Conservation (phyloP, 2,329 filamentous ascomycete species). For the Beauveria rudraprayagi region DNA sequence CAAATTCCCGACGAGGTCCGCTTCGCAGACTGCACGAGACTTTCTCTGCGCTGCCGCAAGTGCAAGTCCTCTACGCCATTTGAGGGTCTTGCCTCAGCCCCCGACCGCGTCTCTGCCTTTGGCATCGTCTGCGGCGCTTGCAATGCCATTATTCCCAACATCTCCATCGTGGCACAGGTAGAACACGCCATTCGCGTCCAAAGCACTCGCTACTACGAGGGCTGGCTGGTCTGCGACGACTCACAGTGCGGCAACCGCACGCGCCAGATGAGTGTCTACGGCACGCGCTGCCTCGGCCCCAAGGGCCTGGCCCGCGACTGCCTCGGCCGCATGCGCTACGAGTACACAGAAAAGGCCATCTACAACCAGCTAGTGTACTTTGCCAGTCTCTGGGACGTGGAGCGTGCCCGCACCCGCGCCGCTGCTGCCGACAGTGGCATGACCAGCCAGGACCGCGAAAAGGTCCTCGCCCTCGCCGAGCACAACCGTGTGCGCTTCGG, state of each 20-base stretch:
- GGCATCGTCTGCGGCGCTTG: constrained; percentile 72
- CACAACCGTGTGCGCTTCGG: constrained; percentile 75
- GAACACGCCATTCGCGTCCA: constrained; percentile 74
- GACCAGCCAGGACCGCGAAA: constrained; percentile 50
- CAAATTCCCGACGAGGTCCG: constrained; percentile 88
- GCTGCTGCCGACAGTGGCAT: constrained; percentile 39
- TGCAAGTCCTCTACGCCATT: constrained; percentile 70
- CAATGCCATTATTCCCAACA: constrained; percentile 52
- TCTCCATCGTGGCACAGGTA: constrained; percentile 77
- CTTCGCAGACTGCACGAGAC: constrained; percentile 71
- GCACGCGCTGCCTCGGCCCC: constrained; percentile 79
- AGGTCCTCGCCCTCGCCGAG: constrained; percentile 64
- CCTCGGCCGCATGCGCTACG: constrained; percentile 78
- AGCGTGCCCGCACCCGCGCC: constrained; percentile 58
- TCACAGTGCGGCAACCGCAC: constrained; percentile 78
- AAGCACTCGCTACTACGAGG: constrained; percentile 82
- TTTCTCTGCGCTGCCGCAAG: constrained; percentile 70
- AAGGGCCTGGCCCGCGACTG: constrained; percentile 79
- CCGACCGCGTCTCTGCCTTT: constrained; percentile 57
- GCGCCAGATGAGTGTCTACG: constrained; percentile 88
- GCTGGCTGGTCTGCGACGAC: constrained; percentile 86
- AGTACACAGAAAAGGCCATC: constrained; percentile 78
- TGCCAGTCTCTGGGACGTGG: constrained; percentile 77
- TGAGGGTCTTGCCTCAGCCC: constrained; percentile 59
- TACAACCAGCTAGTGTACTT: constrained; percentile 95